Base-by-base conservation (phyloP, 2,329 filamentous ascomycete genomes). In the Colletotrichum sp. region DNA sequence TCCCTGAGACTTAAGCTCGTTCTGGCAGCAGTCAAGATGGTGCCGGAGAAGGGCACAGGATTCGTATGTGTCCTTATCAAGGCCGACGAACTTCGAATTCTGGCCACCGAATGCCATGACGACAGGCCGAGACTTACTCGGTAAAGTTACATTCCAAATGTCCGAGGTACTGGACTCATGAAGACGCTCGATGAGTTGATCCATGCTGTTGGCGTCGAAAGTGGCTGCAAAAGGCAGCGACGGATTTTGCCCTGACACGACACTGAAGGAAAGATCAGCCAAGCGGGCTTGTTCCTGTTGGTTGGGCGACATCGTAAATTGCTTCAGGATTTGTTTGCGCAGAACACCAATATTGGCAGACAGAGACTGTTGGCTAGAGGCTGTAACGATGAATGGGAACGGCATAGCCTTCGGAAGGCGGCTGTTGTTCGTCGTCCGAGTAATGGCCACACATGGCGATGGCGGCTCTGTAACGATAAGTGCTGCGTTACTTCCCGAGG, bases 51-150 rank as follows among this genome's bases (percentile, higher is more conserved):
- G 43, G 4, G 21, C 48, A 7, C 86, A 79, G 6, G 79, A 48
- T 0, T 77, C 69, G 34, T 80, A 78, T n/a, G 66, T 73, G 13
- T 43, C 24, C 24, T 59, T 18, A 18, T 67, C 43, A 4, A 72
- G 61, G 9, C 10, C 43, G 32, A 67, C 16, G 32, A 16, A 59
- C 6, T 34, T 30, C 10, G 43, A 39, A 8, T 78, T 81, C 68
- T 88, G 86, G 4, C 86, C 86, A 5, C 84, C 84, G 60, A 87
- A 86, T 24, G 79, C 80, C 1, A 87, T 71, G 3, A 87, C 78
- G 2, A 86, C 75, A 28, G 77, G 72, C 70, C 79, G 66, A 78
- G 30, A n/a, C 21, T 14, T 8, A 8, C 28, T 21, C 85, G 65
- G 55, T 9, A 59, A 21, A 7, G 13, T 16, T 16, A 28, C 21